Conservation (phyloP, 2,329 filamentous ascomycete genomes). For the Epichloe uncinata region DNA sequence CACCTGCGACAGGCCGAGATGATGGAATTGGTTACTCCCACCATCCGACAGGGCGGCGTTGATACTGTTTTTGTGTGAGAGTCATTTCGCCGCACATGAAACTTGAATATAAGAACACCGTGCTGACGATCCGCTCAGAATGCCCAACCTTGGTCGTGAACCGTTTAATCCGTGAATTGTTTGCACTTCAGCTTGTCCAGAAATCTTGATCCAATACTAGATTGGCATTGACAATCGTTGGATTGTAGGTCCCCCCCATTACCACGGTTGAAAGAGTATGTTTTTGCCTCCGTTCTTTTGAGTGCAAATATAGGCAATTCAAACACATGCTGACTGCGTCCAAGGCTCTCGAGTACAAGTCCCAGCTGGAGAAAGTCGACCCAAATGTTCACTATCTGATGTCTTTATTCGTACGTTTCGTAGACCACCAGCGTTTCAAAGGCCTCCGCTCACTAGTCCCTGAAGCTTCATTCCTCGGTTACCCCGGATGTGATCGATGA, state of each 20-base stretch:
- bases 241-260: constrained; percentile 39
- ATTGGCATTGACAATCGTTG: not conserved
- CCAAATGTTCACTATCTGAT: constrained; percentile 56
- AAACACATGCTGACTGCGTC: not conserved
- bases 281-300: not conserved
- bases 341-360: constrained; percentile 55
- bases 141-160: constrained; percentile 44
- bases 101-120: not conserved
- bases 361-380: constrained; percentile 44
- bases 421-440: not conserved
- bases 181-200: not conserved
- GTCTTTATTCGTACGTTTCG: constrained; percentile 28
- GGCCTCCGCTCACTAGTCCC: not conserved
- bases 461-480: constrained; percentile 43
- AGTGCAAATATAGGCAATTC: constrained; percentile 4
- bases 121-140: constrained; percentile 13
- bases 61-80: constrained; percentile 42
- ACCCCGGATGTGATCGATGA: constrained; percentile 58
- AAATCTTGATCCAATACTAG: not conserved
- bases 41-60: constrained; percentile 46
- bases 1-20: constrained; percentile 56
- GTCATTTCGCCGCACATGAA: not conserved
- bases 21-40: constrained; percentile 42
- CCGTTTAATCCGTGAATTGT: not conserved
- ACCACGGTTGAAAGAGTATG: constrained; percentile 35